phyloP scores from a whole-genome alignment of 2,329 filamentous ascomycete genomes.

The Didymella glomerata region DNA sequence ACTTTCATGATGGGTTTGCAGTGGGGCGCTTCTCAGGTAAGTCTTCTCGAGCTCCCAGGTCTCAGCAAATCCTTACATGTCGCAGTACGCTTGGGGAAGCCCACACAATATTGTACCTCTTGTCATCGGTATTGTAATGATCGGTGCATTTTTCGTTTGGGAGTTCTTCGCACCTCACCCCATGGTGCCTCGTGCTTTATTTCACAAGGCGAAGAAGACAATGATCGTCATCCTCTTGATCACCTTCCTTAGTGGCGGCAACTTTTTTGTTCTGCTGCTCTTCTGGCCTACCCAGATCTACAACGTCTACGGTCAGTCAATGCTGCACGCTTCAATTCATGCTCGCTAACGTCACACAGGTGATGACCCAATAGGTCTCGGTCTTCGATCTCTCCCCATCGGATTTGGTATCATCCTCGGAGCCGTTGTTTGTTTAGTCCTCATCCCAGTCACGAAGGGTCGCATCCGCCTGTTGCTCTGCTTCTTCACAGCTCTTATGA shows the following conservation, averaged over 20 bases:
- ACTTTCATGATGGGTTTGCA: slow-evolving; percentile 52
- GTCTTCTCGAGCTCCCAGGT: slow-evolving; percentile 22
- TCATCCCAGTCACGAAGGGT: slow-evolving; percentile 66
- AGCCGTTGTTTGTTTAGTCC: slow-evolving; percentile 65
- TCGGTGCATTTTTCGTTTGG: slow-evolving; percentile 63
- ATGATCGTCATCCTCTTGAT: slow-evolving; percentile 47
- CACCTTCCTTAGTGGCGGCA: slow-evolving; percentile 47
- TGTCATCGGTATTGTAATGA: slow-evolving; percentile 59
- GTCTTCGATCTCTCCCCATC: slow-evolving; percentile 71
- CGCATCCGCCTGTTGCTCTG: slow-evolving; percentile 69
- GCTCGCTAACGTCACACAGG: slow-evolving; percentile 24
- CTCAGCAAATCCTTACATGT: slow-evolving; percentile 51
- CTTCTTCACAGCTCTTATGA: slow-evolving; percentile 69
- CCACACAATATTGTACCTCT: slow-evolving; percentile 64
- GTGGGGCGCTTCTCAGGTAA: slow-evolving; percentile 49
- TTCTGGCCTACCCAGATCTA: slow-evolving; percentile 48
- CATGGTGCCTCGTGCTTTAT: slow-evolving; percentile 53
- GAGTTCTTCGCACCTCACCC: slow-evolving; percentile 53
- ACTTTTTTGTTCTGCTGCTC: slow-evolving; percentile 47
- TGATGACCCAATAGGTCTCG: slow-evolving; percentile 69
- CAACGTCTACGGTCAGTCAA: slow-evolving; percentile 44
- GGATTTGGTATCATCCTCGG: slow-evolving; percentile 70
- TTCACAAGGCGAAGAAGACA: slow-evolving; percentile 42
- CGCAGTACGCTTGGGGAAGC: slow-evolving; percentile 65
- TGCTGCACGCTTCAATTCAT: not conserved